phyloP scores from a whole-genome alignment of 768 basidiomycete genomes.

The Lactarius evosmus region DNA sequence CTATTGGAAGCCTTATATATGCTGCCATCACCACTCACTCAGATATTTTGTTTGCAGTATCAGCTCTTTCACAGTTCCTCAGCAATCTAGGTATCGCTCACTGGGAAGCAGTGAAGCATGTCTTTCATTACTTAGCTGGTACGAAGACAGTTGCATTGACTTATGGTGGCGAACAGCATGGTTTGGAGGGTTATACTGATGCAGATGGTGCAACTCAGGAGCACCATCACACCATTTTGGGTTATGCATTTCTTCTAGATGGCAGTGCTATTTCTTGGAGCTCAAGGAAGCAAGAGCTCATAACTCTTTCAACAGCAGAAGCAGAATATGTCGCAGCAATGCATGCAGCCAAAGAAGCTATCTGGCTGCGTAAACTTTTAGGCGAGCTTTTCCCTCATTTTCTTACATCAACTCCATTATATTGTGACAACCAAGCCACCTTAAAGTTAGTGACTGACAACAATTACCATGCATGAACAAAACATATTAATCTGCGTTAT shows the following conservation, averaged over 20 bases:
- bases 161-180: too few relatives aligned
- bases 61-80: neutral
- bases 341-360: neutral
- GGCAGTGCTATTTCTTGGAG: too few relatives aligned
- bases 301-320: slow-evolving; percentile 6
- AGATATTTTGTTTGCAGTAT: slow-evolving; percentile 37
- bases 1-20: neutral
- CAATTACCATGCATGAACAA: slow-evolving; percentile 10
- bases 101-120: slow-evolving; percentile 4
- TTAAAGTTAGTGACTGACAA: neutral
- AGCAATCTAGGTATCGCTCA: neutral
- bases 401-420: neutral
- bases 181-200: too few relatives aligned
- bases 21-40: slow-evolving; percentile 37
- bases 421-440: slow-evolving; percentile 14
- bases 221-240: neutral
- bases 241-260: neutral
- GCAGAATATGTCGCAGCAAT: slow-evolving; percentile 7
- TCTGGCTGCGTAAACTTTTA: neutral
- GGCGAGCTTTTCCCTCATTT: neutral
- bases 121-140: neutral
- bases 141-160: neutral
- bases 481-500: slow-evolving; percentile 7
- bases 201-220: too few relatives aligned
- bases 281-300: too few relatives aligned